Percentiles rank a stretch among this genome's conserved stretches.
Conservation (phyloP, 345 rosid genomes). For the Ceriops zippeliana region DNA sequence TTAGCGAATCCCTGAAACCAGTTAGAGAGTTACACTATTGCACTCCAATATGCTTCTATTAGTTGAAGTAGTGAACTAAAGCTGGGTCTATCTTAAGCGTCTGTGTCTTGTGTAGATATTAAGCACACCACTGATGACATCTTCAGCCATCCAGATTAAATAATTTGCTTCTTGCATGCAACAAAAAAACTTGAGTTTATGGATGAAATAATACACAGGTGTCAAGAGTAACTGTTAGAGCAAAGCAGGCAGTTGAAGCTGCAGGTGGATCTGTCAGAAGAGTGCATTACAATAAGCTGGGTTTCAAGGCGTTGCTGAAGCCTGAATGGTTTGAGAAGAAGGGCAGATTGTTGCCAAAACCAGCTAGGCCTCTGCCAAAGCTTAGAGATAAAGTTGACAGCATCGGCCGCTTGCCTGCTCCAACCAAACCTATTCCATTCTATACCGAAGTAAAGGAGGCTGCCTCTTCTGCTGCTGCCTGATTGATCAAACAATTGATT, state of each 20-base stretch:
- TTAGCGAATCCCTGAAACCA: too few relatives aligned
- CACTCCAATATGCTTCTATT: too few relatives aligned
- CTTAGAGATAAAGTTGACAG: conserved; percentile 83
- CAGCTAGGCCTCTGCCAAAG: conserved; percentile 97
- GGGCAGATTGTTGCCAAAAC: conserved; percentile 78
- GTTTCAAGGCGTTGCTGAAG: conserved; percentile 74
- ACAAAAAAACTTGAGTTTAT: background rate
- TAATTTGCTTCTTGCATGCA: background rate
- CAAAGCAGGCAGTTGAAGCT: conserved; percentile 86
- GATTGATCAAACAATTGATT: conserved; percentile 1
- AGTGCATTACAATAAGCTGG: conserved; percentile 89
- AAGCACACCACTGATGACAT: too few relatives aligned
- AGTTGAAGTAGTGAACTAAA: too few relatives aligned
- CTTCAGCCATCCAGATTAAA: too few relatives aligned
- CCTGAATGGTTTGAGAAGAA: conserved; percentile 98
- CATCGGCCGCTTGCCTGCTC: conserved; percentile 91
- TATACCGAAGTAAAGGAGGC: conserved; percentile 36
- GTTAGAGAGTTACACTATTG: too few relatives aligned
- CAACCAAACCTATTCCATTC: conserved; percentile 75
- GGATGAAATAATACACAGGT: conserved; percentile 39
- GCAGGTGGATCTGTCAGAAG: conserved; percentile 85
- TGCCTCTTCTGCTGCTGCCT: conserved; percentile 25
- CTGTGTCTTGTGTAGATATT: too few relatives aligned
- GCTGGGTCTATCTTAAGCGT: too few relatives aligned
- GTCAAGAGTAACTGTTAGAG: conserved; percentile 84